These are phyloP conservation scores for Aspergillus uvarum DNA, from an alignment of 2,329 filamentous ascomycete genomes.

Conservation along the genomic window DNA sequence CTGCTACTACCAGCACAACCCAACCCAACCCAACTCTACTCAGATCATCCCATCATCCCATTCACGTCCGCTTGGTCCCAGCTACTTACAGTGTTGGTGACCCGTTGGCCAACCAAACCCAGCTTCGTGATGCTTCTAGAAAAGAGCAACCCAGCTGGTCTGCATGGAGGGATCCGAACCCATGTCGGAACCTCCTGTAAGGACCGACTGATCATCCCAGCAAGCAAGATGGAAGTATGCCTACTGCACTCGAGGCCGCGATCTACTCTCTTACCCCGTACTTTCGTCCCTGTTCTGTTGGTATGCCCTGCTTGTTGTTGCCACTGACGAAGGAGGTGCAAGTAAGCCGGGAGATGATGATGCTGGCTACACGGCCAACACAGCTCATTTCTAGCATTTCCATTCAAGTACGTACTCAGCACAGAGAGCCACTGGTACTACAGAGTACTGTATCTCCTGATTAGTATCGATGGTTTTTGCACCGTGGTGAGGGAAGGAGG, in stretches of 20 bases:
- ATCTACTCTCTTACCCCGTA: neutral
- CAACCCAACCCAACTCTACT: neutral
- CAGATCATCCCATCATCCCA: neutral
- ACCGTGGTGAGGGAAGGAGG: too few relatives aligned
- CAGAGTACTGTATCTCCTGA: neutral
- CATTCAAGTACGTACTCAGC: neutral
- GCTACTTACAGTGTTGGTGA: too few relatives aligned
- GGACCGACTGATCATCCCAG: conserved; percentile 6
- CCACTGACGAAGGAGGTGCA: neutral
- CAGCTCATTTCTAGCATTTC: neutral
- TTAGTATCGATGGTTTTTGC: too few relatives aligned
- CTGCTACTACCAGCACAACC: too few relatives aligned
- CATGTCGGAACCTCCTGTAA: conserved; percentile 6
- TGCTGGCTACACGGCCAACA: too few relatives aligned
- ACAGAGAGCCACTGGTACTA: neutral
- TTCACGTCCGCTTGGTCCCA: too few relatives aligned
- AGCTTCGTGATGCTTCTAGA: conserved; percentile 18
- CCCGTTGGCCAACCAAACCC: neutral
- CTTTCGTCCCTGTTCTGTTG: neutral
- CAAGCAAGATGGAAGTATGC: neutral
- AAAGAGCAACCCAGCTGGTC: conserved; percentile 7
- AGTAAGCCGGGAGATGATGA: too few relatives aligned
- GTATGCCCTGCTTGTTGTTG: neutral
- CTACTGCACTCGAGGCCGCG: neutral
- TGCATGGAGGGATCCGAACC: neutral